phyloP scores from a whole-genome alignment of 495 filamentous ascomycete genomes.

The Talaromyces liani region DNA sequence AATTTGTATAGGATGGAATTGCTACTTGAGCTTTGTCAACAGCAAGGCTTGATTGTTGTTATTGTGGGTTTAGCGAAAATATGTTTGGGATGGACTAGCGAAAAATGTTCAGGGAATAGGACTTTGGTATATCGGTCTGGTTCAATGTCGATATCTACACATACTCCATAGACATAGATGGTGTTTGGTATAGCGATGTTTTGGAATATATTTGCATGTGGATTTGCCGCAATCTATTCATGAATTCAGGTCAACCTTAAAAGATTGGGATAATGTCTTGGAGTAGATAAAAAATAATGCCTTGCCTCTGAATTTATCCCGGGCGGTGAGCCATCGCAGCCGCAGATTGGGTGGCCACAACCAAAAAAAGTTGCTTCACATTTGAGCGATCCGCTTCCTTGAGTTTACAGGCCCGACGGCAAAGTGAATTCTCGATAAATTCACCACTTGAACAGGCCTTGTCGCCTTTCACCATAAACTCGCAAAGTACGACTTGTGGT shows the following conservation, averaged over 20 bases:
- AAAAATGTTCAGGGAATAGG: neutral
- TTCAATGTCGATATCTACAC: neutral
- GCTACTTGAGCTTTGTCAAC: conserved; percentile 83
- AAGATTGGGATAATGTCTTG: neutral
- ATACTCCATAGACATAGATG: conserved; percentile 4
- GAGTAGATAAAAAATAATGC: neutral
- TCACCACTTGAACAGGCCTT: conserved; percentile 4
- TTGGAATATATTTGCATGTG: neutral
- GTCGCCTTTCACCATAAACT: conserved; percentile 4
- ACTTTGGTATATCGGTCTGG: neutral
- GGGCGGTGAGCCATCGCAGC: neutral
- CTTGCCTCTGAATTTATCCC: neutral
- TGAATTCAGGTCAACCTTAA: neutral
- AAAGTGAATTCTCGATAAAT: neutral
- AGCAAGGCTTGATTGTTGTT: conserved; percentile 35
- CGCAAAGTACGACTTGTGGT: neutral
- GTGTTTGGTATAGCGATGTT: neutral
- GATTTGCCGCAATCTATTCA: neutral
- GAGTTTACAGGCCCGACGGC: neutral
- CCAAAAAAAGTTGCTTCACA: conserved; percentile 5
- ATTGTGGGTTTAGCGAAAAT: conserved; percentile 5
- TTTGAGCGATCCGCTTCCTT: neutral
- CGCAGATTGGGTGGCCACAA: conserved; percentile 8
- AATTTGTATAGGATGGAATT: conserved; percentile 99
- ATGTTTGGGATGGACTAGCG: neutral